Base-by-base conservation (phyloP, 106 monocot genomes). In the Iris macrosiphon region DNA sequence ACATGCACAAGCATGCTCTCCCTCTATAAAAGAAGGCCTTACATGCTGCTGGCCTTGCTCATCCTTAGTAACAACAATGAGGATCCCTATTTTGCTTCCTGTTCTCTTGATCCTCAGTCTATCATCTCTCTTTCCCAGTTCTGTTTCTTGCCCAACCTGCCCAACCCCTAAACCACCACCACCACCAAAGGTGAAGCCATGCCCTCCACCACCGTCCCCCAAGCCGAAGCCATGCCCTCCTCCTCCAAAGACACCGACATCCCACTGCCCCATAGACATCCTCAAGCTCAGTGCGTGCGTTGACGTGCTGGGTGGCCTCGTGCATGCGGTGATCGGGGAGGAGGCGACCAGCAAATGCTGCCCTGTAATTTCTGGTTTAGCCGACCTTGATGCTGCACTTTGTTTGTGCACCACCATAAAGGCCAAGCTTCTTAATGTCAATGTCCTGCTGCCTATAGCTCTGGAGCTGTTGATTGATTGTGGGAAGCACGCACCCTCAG, bases 401-500 rank as follows among this genome's bases (percentile, higher is more conserved):
- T 58, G 57, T 31, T 58, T 42, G 57, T 58, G 57, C 57, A 26
- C 40, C 16, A 58, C 57, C 23, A 58, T 58, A 26, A 40, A 14
- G 26, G 57, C 57, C 13, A 58, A 58, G 57, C 20, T 41, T 40
- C 57, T 40, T 28, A 12, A 58, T 58, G 7, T 58, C 14, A 17
- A 58, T 15, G 7, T 58, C 27, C 10, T 58, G n/a, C 13, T 58
- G 22, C 57, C 57, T n/a, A 10, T 28, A 40, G 57, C 57, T 41
- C 28, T 58, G 57, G 26, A 58, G 25, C 40, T 58, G 13, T 58
- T 58, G 57, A 40, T 58, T 58, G 41, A 41, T 58, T 58, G 57
- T 41, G 39, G 57, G 40, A 58, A 58, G 57, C 40, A 41, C 21
- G 40, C 41, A 10, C 12, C 57, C 27, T 14, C 22, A n/a, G 57